A percentile compares a stretch with the other conserved stretches of the same genome.
Evolutionary conservation across 805 yeast genomes (phyloP).

Genomic region (Candida ascalaphidarum): DNA sequence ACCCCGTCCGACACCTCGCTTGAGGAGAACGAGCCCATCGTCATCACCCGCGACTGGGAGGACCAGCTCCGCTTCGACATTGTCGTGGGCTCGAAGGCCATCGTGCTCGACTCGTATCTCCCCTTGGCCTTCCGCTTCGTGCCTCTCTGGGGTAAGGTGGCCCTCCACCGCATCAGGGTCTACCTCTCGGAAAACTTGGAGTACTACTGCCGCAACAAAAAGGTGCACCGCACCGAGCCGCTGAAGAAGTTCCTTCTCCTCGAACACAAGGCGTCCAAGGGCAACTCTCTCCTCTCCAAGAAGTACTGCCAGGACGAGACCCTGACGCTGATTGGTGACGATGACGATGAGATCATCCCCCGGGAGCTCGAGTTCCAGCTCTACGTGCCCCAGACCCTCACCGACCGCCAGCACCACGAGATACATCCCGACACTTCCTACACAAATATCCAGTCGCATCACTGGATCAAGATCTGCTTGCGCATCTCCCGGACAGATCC

Average conservation of each 20-base stretch:
- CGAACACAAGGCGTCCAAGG: constrained; percentile 65
- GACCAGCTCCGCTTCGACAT: constrained; percentile 85
- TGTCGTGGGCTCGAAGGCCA: constrained; percentile 80
- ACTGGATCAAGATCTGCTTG: constrained; percentile 89
- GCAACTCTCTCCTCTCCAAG: constrained; percentile 39
- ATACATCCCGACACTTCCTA: constrained; percentile 84
- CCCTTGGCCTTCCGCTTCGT: constrained; percentile 80
- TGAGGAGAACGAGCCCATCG: constrained; percentile 91
- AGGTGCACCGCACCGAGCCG: constrained; percentile 91
- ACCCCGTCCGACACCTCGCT: constrained; percentile 69
- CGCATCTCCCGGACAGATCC: constrained; percentile 66
- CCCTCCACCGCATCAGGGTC: constrained; percentile 77
- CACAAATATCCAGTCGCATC: constrained; percentile 77
- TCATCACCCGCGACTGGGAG: constrained; percentile 89
- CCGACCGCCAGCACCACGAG: constrained; percentile 35
- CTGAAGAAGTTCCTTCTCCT: constrained; percentile 68
- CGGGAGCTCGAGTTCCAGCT: constrained; percentile 81
- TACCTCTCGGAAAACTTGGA: constrained; percentile 85
- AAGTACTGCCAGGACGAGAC: constrained; percentile 19
- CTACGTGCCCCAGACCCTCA: constrained; percentile 67
- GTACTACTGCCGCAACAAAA: constrained; percentile 77
- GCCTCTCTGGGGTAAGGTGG: constrained; percentile 76
- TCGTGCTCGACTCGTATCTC: constrained; percentile 72
- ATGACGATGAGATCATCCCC: constrained; percentile 52
- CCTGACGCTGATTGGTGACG: constrained; percentile 23